Evolutionary conservation across 257 asterid genomes (phyloP).

Genomic region (Osmanthus fragrans): DNA sequence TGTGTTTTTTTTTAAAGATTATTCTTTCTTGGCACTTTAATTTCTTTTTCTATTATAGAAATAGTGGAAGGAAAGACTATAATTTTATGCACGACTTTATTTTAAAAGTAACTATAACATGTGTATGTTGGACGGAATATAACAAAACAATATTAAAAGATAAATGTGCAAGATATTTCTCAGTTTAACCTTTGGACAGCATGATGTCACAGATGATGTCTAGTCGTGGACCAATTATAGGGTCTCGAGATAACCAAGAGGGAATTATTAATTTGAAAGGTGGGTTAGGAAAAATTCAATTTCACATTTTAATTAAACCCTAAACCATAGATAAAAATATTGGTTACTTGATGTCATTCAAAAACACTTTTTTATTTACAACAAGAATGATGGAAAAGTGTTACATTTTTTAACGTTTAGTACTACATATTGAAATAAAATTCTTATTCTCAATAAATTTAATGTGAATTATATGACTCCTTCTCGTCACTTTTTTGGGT

Average conservation of each 20-base stretch:
- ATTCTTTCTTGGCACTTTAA: background rate
- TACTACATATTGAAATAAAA: background rate
- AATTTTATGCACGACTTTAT: background rate
- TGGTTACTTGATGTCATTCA: background rate
- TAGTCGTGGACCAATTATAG: background rate
- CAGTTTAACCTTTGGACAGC: background rate
- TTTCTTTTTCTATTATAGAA: slow-evolving; percentile 9
- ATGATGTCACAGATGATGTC: background rate
- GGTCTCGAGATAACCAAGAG: background rate
- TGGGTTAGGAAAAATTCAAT: background rate
- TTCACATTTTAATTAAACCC: slow-evolving; percentile 10
- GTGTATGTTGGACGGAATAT: background rate
- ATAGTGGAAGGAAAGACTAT: background rate
- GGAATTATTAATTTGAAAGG: background rate
- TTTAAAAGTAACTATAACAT: background rate
- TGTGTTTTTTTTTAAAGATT: background rate
- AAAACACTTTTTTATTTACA: slow-evolving; percentile 4
- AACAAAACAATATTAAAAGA: no score
- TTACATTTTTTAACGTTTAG: background rate
- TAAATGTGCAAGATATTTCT: background rate
- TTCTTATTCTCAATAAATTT: background rate
- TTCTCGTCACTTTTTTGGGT: background rate
- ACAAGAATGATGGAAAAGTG: background rate
- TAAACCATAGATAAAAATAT: background rate
- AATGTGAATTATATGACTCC: background rate